Conservation (phyloP, 441 rosid species). For the Brassica balearica region DNA sequence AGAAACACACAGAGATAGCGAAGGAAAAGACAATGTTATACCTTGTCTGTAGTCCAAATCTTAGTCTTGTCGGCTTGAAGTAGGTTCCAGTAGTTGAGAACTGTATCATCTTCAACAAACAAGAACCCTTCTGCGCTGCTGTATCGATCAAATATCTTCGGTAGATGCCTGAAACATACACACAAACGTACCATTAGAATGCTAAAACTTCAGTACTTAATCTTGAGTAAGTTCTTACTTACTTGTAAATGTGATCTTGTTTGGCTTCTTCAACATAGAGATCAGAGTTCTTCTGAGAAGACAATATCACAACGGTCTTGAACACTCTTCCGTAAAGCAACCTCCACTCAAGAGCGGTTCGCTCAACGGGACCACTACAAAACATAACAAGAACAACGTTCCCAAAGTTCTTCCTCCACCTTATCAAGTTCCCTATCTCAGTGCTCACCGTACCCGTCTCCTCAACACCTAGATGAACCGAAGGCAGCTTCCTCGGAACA, state of each 20-base stretch:
- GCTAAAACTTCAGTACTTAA: not conserved
- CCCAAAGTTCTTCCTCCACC: constrained; percentile 93
- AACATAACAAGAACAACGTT: constrained; percentile 90
- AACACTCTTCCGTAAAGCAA: constrained; percentile 88
- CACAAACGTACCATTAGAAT: not conserved
- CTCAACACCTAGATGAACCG: constrained; percentile 93
- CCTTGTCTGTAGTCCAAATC: constrained; percentile 94
- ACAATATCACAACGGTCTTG: constrained; percentile 82
- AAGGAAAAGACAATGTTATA: constrained; percentile 28
- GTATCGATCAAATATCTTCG: constrained; percentile 71
- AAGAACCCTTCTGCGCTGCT: constrained; percentile 88
- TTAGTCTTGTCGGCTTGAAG: constrained; percentile 85
- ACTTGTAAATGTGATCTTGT: constrained; percentile 76
- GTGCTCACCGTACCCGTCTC: constrained; percentile 80
- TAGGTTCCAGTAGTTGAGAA: constrained; percentile 94
- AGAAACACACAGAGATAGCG: not conserved
- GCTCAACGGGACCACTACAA: constrained; percentile 88
- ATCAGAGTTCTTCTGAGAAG: constrained; percentile 70
- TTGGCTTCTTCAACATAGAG: constrained; percentile 78
- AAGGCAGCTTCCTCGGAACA: constrained; percentile 79
- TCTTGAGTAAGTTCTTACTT: constrained; percentile 37
- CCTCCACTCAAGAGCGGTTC: constrained; percentile 93
- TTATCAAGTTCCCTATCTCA: constrained; percentile 86
- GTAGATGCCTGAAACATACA: constrained; percentile 60
- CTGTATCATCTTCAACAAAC: constrained; percentile 86